A percentile compares a stretch with the other conserved stretches of the same genome.
Conservation (phyloP, 2,329 filamentous ascomycete species). For the Ascochyta viciae-villosae region DNA sequence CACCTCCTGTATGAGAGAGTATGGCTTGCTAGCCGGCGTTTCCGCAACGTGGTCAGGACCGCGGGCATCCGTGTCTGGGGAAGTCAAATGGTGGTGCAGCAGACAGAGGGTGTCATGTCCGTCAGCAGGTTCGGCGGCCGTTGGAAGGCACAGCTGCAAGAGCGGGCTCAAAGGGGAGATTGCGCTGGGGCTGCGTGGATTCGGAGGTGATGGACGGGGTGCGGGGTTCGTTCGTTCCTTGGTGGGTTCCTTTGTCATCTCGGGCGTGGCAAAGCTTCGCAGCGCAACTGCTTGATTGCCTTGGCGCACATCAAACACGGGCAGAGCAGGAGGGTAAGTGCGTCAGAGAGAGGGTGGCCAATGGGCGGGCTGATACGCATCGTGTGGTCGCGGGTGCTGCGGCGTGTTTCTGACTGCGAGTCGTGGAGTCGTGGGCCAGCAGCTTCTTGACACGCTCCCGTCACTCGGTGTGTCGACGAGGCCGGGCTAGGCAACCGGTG, state of each 20-base stretch:
- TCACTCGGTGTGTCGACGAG: constrained; percentile 3
- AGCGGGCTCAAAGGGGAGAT: constrained; percentile 15
- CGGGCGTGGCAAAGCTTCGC: constrained; percentile 16
- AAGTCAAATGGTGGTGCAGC: too few relatives aligned
- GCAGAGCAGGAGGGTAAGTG: not conserved
- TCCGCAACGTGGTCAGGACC: too few relatives aligned
- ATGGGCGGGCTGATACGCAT: not conserved
- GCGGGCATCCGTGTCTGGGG: too few relatives aligned
- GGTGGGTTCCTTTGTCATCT: constrained; percentile 4
- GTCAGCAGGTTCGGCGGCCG: not conserved
- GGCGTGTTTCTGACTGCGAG: not conserved
- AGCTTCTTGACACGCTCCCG: constrained; percentile 4
- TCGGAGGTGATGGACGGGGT: constrained; percentile 6
- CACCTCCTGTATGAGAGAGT: too few relatives aligned
- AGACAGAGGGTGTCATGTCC: not conserved
- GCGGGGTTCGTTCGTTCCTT: constrained; percentile 10
- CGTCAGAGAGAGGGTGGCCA: constrained; percentile 1
- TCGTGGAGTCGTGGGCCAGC: constrained; percentile 7
- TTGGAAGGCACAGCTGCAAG: constrained; percentile 12
- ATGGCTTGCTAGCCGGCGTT: too few relatives aligned
- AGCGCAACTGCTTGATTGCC: not conserved
- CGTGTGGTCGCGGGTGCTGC: too few relatives aligned
- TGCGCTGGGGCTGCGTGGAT: not conserved
- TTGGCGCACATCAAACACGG: constrained; percentile 13
- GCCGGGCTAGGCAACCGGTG: constrained; percentile 7